phyloP scores from a whole-genome alignment of 805 yeast species.

The Lachancea sp. region DNA sequence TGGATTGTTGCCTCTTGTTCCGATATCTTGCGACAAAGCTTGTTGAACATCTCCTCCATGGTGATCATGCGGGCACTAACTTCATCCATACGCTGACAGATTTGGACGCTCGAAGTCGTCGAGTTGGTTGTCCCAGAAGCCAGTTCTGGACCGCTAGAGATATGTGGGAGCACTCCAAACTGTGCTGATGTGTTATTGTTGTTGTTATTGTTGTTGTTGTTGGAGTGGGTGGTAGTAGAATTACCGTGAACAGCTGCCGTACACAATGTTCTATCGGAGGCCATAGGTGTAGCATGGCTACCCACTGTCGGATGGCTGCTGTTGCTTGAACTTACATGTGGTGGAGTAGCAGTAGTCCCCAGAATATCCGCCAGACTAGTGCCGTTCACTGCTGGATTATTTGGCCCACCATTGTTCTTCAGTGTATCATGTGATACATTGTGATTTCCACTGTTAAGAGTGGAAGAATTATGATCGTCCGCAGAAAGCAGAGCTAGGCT shows the following conservation, averaged over 20 bases:
- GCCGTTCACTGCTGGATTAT: not conserved
- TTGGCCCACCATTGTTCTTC: not conserved
- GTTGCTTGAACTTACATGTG: not conserved
- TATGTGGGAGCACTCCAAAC: constrained; percentile 7
- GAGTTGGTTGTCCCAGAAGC: constrained; percentile 5
- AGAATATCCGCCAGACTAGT: constrained; percentile 7
- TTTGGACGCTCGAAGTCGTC: constrained; percentile 15
- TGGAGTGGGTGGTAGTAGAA: not conserved
- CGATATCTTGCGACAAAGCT: constrained; percentile 21
- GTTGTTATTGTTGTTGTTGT: not conserved
- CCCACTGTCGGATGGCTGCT: constrained; percentile 5
- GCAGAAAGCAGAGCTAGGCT: not conserved
- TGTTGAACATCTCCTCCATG: constrained; percentile 30
- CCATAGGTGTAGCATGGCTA: constrained; percentile 2
- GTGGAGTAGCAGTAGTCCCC: constrained; percentile 3
- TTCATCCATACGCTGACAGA: constrained; percentile 32
- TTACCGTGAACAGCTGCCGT: not conserved
- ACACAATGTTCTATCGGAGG: not conserved
- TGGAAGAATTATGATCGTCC: not conserved
- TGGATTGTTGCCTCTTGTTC: constrained; percentile 18
- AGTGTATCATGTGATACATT: not conserved
- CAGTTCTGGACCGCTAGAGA: constrained; percentile 6
- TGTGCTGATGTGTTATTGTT: not conserved
- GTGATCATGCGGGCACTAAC: constrained; percentile 21
- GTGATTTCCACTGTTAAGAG: not conserved